Evolutionary conservation across 1,139 yeast species (phyloP), one percentile per base, ranked within the genome.

Genomic region (Suhomyces terraborum): DNA sequence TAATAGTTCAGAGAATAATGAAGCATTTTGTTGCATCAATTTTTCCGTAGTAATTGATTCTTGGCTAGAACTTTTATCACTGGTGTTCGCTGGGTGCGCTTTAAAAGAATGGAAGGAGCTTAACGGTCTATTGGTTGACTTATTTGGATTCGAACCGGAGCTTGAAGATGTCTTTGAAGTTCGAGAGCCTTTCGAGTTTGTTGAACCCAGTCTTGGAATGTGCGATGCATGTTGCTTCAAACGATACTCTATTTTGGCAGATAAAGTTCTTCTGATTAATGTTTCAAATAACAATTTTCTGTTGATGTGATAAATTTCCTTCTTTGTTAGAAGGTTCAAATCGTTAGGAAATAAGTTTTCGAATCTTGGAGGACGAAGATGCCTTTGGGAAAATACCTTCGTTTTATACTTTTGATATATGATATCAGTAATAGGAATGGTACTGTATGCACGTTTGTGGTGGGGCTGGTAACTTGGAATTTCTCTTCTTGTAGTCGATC

Each of bases 201-300:
- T 29, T 4, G 40, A 40, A 14, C 26, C 50, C 43, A 39, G 41
- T 14, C 41, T 31, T 7, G 41, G 33, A 8, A 41, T 14, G 6
- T 19, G 20, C 5, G 8, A 12, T 7, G 35, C 32, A 35, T 50
- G 50, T 30, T 61, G 60, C 23, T 49, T 52, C 37, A 69, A 55
- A 32, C 78, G 50, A 47, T 62, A 73, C 2, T 57, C 68, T 13
- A 73, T 59, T 52, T 73, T 73, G 3, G 75, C 77, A 30, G 75
- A 72, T 47, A 72, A 52, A 1, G 76, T 73, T 44, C 75, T 54
- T 40, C 77, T 58, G 13, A 73, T 43, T 31, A 73, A 57, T 1
- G 69, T 51, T 39, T 73, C 77, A 32, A 70, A 57, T 13, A 68
- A 52, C 1, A 73, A 41, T 38, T 61, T 62, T 35, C 57, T 59